Percentiles rank a stretch among this genome's conserved stretches.
phyloP scores from a whole-genome alignment of 495 filamentous ascomycete species.

The Chlorociboria aeruginascens region DNA sequence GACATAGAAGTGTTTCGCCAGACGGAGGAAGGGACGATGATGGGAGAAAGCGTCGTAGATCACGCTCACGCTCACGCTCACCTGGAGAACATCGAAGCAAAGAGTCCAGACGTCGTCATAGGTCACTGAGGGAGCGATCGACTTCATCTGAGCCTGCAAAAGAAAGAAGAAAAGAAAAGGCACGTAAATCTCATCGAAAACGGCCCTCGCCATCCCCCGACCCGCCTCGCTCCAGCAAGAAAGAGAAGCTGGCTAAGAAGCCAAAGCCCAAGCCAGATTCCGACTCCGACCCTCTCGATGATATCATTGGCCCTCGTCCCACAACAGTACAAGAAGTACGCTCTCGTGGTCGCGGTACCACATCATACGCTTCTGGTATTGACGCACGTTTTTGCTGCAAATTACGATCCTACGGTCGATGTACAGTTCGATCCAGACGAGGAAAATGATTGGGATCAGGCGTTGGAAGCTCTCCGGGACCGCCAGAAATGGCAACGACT shows the following conservation, averaged over 20 bases:
- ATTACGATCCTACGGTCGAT: slow-evolving; percentile 69
- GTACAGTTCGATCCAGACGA: slow-evolving; percentile 45
- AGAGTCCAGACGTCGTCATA: slow-evolving; percentile 22
- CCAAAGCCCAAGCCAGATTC: slow-evolving; percentile 4
- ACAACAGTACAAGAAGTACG: slow-evolving; percentile 37
- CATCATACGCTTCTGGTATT: slow-evolving; percentile 48
- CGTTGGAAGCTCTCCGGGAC: slow-evolving; percentile 71
- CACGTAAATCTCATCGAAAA: not conserved
- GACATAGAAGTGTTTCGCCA: not conserved
- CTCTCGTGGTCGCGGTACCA: slow-evolving; percentile 66
- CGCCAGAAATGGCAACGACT: slow-evolving; percentile 68
- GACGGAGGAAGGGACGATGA: slow-evolving; percentile 7
- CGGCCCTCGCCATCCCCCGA: slow-evolving; percentile 1
- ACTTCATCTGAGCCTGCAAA: slow-evolving; percentile 6
- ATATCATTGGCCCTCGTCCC: slow-evolving; percentile 71
- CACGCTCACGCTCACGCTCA: slow-evolving; percentile 24
- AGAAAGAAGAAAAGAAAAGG: slow-evolving; percentile 1
- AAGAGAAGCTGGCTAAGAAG: slow-evolving; percentile 1
- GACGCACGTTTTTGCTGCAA: slow-evolving; percentile 69
- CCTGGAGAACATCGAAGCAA: slow-evolving; percentile 9
- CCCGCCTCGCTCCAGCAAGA: not conserved
- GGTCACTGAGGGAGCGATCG: slow-evolving; percentile 17
- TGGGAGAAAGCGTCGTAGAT: slow-evolving; percentile 3
- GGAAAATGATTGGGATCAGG: slow-evolving; percentile 70
- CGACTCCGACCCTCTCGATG: slow-evolving; percentile 69